Percentiles rank a stretch among this genome's conserved stretches.
Conservation (phyloP, 2,329 filamentous ascomycete species). For the Aspergillus pseudoglaucus region DNA sequence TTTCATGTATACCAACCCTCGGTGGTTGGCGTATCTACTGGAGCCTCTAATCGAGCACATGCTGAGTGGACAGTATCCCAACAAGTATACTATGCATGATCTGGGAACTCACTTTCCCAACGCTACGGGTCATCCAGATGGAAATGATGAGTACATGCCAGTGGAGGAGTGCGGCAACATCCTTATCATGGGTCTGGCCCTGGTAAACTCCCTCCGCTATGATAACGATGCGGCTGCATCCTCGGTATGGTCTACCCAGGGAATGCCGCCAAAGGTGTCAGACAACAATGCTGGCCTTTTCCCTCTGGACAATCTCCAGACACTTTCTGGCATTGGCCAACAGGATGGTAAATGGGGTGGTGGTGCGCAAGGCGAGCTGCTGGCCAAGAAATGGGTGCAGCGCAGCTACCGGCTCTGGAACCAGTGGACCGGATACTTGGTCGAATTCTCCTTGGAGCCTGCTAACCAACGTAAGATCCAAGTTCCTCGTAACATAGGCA, state of each 20-base stretch:
- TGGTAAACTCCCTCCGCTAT: slow-evolving; percentile 68
- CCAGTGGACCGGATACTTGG: slow-evolving; percentile 72
- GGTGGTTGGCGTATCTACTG: slow-evolving; percentile 71
- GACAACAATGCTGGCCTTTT: slow-evolving; percentile 32
- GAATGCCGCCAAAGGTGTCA: slow-evolving; percentile 17
- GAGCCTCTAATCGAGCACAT: slow-evolving; percentile 78
- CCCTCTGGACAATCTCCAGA: slow-evolving; percentile 45
- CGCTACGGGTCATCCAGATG: slow-evolving; percentile 49
- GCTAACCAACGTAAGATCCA: slow-evolving; percentile 56
- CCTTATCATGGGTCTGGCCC: slow-evolving; percentile 72
- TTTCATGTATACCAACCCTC: slow-evolving; percentile 77
- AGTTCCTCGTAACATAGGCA: not conserved
- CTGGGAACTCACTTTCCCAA: slow-evolving; percentile 50
- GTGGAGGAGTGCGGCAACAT: slow-evolving; percentile 62
- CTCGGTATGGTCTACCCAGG: slow-evolving; percentile 52
- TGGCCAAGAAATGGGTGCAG: slow-evolving; percentile 59
- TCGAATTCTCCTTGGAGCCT: slow-evolving; percentile 68
- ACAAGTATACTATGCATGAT: slow-evolving; percentile 52
- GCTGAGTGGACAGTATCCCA: slow-evolving; percentile 75
- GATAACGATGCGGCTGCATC: slow-evolving; percentile 49
- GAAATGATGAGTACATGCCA: slow-evolving; percentile 51
- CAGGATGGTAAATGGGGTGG: slow-evolving; percentile 59
- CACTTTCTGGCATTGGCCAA: slow-evolving; percentile 46
- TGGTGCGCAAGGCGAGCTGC: slow-evolving; percentile 46
- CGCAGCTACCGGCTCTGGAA: slow-evolving; percentile 66